Percentiles rank a stretch among this genome's conserved stretches.
Evolutionary conservation across 805 yeast species (phyloP).

Genomic region (Candida orba): DNA sequence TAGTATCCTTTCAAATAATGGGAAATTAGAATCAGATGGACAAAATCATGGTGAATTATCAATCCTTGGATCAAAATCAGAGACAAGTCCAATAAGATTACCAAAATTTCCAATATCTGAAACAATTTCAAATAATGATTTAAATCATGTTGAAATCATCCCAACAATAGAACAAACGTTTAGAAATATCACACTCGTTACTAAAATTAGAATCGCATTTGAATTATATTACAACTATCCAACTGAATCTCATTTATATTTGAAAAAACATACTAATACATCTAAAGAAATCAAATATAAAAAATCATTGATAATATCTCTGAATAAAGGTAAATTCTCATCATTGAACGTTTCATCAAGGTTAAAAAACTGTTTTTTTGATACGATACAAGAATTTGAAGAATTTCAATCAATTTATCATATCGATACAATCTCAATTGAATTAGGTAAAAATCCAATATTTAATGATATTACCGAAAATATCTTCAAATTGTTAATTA

Average conservation of each 20-base stretch:
- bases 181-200: slow-evolving; percentile 27
- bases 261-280: slow-evolving; percentile 16
- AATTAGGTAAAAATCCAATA: slow-evolving; percentile 24
- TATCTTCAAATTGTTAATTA: slow-evolving; percentile 36
- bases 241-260: slow-evolving; percentile 30
- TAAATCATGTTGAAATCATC: not conserved
- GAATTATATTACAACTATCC: slow-evolving; percentile 32
- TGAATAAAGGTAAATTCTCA: not conserved
- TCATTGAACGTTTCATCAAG: not conserved
- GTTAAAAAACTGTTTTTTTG: not conserved
- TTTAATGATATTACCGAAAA: slow-evolving; percentile 30
- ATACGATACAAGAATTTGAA: not conserved
- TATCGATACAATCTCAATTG: slow-evolving; percentile 23
- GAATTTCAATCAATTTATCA: not conserved
- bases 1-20: too few species aligned
- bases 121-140: not conserved
- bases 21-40: too few species aligned
- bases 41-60: slow-evolving; percentile 15
- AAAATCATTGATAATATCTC: not conserved
- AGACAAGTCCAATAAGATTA: slow-evolving; percentile 15
- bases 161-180: slow-evolving; percentile 7
- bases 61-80: slow-evolving; percentile 18
- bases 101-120: slow-evolving; percentile 13
- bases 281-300: not conserved
- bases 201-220: slow-evolving; percentile 28